A percentile compares a stretch with the other conserved stretches of the same genome.
Conservation (phyloP, 306 rosid species). For the Trichosanthes truncata region DNA sequence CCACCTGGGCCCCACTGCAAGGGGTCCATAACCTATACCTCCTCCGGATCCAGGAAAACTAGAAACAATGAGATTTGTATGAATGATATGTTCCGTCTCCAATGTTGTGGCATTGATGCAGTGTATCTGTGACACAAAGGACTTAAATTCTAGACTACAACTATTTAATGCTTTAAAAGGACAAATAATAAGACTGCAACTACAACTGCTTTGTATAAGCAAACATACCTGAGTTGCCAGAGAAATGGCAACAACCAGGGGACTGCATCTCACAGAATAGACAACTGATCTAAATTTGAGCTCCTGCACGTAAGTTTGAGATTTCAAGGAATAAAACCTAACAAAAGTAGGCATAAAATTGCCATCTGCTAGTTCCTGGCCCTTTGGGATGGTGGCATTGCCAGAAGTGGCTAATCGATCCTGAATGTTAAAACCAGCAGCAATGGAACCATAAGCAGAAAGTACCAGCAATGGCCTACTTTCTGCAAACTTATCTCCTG, state of each 20-base stretch:
- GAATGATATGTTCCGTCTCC: conserved; percentile 72
- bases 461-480: conserved; percentile 67
- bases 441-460: conserved; percentile 61
- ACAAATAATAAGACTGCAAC: not conserved
- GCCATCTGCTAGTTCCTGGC: conserved; percentile 46
- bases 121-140: conserved; percentile 57
- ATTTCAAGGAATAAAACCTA: conserved; percentile 73
- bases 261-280: conserved; percentile 83
- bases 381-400: conserved; percentile 38
- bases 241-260: conserved; percentile 73
- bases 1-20: conserved; percentile 95
- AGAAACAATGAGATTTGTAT: conserved; percentile 59
- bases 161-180: not conserved
- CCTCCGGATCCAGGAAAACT: conserved; percentile 68
- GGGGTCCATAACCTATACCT: conserved; percentile 83
- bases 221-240: conserved; percentile 71
- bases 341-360: conserved; percentile 63
- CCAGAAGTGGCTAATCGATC: conserved; percentile 32
- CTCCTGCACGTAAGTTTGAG: conserved; percentile 71
- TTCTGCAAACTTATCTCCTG: conserved; percentile 53
- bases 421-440: conserved; percentile 42
- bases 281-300: conserved; percentile 82
- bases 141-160: not conserved
- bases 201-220: not conserved
- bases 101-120: conserved; percentile 69